Evolutionary conservation across 2,329 filamentous ascomycete genomes (phyloP), one percentile per base, ranked within the genome.

Genomic region (Alternaria longipes): DNA sequence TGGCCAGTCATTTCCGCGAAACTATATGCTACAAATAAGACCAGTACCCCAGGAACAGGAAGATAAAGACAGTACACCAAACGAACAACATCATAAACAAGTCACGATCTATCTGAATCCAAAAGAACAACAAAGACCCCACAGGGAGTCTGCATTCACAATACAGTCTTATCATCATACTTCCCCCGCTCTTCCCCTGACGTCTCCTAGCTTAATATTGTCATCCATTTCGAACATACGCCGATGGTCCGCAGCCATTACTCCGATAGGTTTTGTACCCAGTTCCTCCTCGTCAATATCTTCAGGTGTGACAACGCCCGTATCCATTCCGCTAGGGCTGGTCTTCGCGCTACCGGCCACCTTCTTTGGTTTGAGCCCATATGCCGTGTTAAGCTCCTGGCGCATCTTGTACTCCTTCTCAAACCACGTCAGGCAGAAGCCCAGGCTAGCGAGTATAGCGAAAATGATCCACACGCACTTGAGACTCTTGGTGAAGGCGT

Each of bases 391-490:
- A 38, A 82, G 64, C 18, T 78, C 73, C 12, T 72, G 76, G 41
- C 79, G 67, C 65, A 82, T 67, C 63, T 76, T 71, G 14, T 81
- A 61, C 59, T 80, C 71, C 51, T 76, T 75, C 62, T 79, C 77
- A 1, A 74, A 64, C 18, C 77, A 78, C 1, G 71, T 73, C 16
- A 79, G 32, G 4, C 76, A 28, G 22, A 82, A 79, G 1, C 72
- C 74, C 5, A 79, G 24, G 0, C 58, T 75, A 0, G 74, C 68
- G 24, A 81, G 67, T 0, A 69, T 67, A 0, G 80, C 68, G 9
- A 74, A 75, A 1, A 81, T 67, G 4, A 78, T 63, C 78, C 81
- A 83, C 2, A 81, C 74, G n/a, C 64, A 63, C 47, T 69, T 75
- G 41, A 83, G 63, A 1, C 75, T 72, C 32, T 74, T 60, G 0